These are phyloP conservation scores for Penicillium vulpinum DNA, from an alignment of 2,329 filamentous ascomycete genomes.

Conservation along the genomic window DNA sequence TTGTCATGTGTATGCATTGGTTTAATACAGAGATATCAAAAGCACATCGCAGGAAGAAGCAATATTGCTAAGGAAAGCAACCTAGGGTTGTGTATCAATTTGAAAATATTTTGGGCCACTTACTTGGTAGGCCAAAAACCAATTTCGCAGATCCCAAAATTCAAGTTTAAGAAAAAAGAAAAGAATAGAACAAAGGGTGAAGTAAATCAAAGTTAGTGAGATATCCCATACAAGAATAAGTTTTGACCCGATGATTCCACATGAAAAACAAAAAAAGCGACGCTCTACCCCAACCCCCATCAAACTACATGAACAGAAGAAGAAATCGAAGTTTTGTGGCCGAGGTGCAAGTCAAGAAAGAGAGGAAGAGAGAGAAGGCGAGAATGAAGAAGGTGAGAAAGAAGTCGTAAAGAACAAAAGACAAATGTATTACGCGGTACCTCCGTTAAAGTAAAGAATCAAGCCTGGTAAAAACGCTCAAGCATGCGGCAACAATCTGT, in stretches of 20 bases:
- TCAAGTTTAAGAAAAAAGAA: slow-evolving; percentile 9
- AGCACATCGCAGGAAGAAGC: neutral
- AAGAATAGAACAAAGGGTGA: slow-evolving; percentile 11
- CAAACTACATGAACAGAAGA: slow-evolving; percentile 32
- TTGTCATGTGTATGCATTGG: neutral
- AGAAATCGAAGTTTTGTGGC: slow-evolving; percentile 7
- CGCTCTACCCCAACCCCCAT: slow-evolving; percentile 26
- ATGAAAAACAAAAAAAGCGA: slow-evolving; percentile 14
- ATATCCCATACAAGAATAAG: slow-evolving; percentile 31
- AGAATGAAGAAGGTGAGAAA: slow-evolving; percentile 16
- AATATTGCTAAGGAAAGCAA: neutral
- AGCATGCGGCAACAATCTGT: slow-evolving; percentile 82
- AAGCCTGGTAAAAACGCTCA: slow-evolving; percentile 96
- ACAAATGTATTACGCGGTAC: slow-evolving; percentile 27
- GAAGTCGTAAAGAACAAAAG: slow-evolving; percentile 19
- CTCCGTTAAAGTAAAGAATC: slow-evolving; percentile 78
- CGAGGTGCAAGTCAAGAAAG: slow-evolving; percentile 5
- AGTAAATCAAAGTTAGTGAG: slow-evolving; percentile 17
- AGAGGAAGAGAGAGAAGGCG: neutral
- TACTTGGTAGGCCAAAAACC: neutral
- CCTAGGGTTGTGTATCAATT: neutral
- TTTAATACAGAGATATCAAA: neutral
- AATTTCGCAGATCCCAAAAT: neutral
- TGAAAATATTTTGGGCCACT: slow-evolving; percentile 2
- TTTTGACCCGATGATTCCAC: slow-evolving; percentile 26